Base-by-base conservation (phyloP, 805 yeast species). In the Metschnikowia colocasiae region DNA sequence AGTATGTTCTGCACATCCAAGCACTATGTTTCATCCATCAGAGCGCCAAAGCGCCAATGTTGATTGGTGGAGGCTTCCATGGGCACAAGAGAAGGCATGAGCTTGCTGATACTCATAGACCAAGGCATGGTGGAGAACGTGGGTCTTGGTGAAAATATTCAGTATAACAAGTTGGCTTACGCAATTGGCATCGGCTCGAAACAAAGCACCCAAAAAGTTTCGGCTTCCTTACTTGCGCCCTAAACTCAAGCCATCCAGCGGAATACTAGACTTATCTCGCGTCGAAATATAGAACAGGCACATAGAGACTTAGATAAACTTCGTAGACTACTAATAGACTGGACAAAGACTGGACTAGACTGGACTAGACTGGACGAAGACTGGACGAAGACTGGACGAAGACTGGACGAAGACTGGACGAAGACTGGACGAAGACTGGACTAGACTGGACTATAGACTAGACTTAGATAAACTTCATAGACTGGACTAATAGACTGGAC, bases 61-160 rank as follows among this genome's bases (percentile, higher is more conserved):
- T 6, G 55, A 63, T 2, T 82, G 29, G 59, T 57, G 0, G 62
- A 74, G 1, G 74, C 87, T 32, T 79, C 96, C 0, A 73, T 91
- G 79, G 97, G 96, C 0, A 80, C 95, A 0, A 59, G 62, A 20
- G 95, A 88, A 62, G 83, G 87, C 8, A 62, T 71, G 75, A 69
- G 2, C 65, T 72, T 34, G 91, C 92, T 0, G 78, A 76, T 19
- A 42, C 79, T 80, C n/a, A 65, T 88, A 7, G 57, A 61, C 1
- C 63, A 60, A 8, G 79, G 81, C 0, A 59, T 74, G 1, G 65
- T 60, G n/a, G 59, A 59, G 87, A 0, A 56, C 62, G 1, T 89
- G 96, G 96, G 62, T 92, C 0, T 56, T 91, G 25, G 63, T 26
- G 96, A 92, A 59, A 91, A 91, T 58, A 69, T 87, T 10, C 96